phyloP scores from a whole-genome alignment of 2,329 filamentous ascomycete genomes.

The Tolypocladium pustulatum region DNA sequence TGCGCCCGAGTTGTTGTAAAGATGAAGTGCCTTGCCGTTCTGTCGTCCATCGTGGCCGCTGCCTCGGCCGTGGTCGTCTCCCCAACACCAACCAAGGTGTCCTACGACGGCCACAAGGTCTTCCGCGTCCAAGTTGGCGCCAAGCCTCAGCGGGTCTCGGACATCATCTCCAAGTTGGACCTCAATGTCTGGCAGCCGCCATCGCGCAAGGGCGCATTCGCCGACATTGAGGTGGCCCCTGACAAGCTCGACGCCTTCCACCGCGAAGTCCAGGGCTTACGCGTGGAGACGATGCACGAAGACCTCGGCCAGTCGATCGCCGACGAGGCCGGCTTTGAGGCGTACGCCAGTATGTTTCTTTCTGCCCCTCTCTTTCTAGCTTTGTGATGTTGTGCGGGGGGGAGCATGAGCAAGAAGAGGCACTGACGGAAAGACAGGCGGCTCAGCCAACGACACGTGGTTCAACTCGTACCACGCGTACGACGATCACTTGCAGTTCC shows the following conservation, averaged over 20 bases:
- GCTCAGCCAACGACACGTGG: slow-evolving; percentile 26
- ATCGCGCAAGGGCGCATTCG: slow-evolving; percentile 17
- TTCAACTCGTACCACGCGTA: slow-evolving; percentile 45
- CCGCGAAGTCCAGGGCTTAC: slow-evolving; percentile 17
- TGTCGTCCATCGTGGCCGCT: slow-evolving; percentile 8
- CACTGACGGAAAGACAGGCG: slow-evolving; percentile 2
- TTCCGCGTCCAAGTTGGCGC: slow-evolving; percentile 27
- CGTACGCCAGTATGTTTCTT: slow-evolving; percentile 16
- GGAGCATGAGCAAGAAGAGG: background rate
- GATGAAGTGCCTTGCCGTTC: slow-evolving; percentile 9
- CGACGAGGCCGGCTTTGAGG: slow-evolving; percentile 18
- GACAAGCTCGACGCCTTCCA: slow-evolving; percentile 21
- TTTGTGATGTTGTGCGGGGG: background rate
- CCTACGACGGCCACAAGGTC: slow-evolving; percentile 35
- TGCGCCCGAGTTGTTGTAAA: background rate
- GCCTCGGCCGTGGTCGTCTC: slow-evolving; percentile 5
- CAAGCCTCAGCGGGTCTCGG: slow-evolving; percentile 19
- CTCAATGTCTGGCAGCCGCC: slow-evolving; percentile 27
- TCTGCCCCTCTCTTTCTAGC: background rate
- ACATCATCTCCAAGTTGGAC: slow-evolving; percentile 21
- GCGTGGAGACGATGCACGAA: slow-evolving; percentile 24
- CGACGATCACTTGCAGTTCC: slow-evolving; percentile 36
- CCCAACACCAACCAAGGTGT: slow-evolving; percentile 10
- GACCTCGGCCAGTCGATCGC: slow-evolving; percentile 28
- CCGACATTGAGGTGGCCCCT: slow-evolving; percentile 31